Evolutionary conservation across 2,329 filamentous ascomycete genomes (phyloP).

Genomic region (Cordyceps javanica): DNA sequence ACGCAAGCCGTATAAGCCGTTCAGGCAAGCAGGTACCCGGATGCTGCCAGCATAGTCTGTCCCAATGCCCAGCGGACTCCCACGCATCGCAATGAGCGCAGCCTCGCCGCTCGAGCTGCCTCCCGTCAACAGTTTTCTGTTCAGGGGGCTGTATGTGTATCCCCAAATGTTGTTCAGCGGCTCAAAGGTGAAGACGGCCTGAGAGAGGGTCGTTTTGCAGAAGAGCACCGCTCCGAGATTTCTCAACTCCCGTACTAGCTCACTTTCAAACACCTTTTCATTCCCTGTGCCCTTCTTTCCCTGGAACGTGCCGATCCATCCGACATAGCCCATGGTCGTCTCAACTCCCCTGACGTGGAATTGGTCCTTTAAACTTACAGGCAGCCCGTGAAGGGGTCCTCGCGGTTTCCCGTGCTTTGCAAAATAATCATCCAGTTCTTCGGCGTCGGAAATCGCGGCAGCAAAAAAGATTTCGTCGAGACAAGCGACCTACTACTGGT

Average conservation of each 20-base stretch:
- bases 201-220: neutral
- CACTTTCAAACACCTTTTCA: neutral
- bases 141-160: neutral
- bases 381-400: neutral
- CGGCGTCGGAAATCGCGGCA: no score
- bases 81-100: no score
- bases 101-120: neutral
- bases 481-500: neutral
- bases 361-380: neutral
- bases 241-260: neutral
- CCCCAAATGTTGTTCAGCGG: neutral
- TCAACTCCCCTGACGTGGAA: neutral
- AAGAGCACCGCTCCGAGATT: neutral
- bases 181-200: neutral
- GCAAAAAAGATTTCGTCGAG: neutral
- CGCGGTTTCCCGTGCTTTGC: neutral
- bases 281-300: neutral
- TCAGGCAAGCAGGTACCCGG: no score
- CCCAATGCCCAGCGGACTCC: no score
- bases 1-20: no score
- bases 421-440: neutral
- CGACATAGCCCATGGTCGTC: neutral
- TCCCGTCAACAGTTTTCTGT: neutral
- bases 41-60: no score
- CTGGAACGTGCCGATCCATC: neutral